phyloP scores from a whole-genome alignment of 1,284 basidiomycete species.

The Cryptococcus sp. region DNA sequence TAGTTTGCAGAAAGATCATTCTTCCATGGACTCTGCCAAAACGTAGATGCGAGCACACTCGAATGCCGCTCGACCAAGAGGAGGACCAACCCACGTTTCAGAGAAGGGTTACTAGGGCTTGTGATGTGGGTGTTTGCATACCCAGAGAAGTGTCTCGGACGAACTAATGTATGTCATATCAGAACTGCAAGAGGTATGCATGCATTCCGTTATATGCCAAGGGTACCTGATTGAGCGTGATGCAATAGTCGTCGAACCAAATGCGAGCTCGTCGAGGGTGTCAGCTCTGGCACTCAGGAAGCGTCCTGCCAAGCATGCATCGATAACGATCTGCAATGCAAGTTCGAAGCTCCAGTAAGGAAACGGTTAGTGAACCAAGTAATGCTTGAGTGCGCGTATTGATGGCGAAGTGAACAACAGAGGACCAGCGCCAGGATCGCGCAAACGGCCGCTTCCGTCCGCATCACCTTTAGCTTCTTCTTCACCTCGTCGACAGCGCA shows the following conservation, averaged over 20 bases:
- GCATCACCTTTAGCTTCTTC: constrained; percentile 1
- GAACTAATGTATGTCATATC: not conserved
- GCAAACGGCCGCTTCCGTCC: constrained; percentile 4
- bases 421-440: constrained; percentile 5
- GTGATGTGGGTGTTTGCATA: constrained; percentile 8
- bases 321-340: constrained; percentile 26
- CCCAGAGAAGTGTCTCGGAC: not conserved
- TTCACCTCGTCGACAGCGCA: not conserved
- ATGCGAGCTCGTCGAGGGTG: constrained; percentile 23
- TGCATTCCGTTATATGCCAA: not conserved
- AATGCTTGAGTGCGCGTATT: too few relatives aligned
- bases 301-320: constrained; percentile 30
- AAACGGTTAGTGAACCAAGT: constrained; percentile 26
- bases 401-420: constrained; percentile 8
- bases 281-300: constrained; percentile 7
- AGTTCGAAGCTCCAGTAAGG: constrained; percentile 30
- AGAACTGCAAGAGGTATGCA: constrained; percentile 16
- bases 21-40: not conserved
- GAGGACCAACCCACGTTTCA: not conserved
- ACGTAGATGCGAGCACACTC: not conserved
- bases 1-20: too few relatives aligned
- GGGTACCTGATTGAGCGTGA: not conserved
- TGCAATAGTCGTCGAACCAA: constrained; percentile 30
- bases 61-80: too few relatives aligned
- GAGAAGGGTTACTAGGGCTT: constrained; percentile 9